Percentiles rank a stretch among this genome's conserved stretches.
These are phyloP conservation scores for Mrakia frigida DNA, from an alignment of 768 basidiomycete species.

Conservation along the genomic window DNA sequence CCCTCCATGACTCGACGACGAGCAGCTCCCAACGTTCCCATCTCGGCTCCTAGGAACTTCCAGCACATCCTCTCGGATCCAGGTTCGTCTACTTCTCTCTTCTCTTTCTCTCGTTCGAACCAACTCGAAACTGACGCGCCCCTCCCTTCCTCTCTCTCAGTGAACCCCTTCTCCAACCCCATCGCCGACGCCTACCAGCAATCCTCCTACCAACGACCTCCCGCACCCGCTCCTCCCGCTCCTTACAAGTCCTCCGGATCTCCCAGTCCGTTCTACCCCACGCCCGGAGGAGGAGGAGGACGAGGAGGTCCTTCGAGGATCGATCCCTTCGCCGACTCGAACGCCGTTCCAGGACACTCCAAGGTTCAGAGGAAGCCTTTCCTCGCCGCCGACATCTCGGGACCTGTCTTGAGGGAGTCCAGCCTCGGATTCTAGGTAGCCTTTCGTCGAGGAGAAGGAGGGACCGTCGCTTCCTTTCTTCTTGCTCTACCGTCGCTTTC, in stretches of 20 bases:
- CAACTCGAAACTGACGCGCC: neutral
- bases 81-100: neutral
- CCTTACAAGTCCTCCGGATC: neutral
- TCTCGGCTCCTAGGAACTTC: neutral
- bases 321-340: constrained; percentile 23
- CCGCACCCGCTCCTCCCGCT: neutral
- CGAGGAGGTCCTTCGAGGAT: neutral
- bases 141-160: neutral
- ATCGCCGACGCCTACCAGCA: constrained; percentile 3
- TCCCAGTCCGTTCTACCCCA: neutral
- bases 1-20: constrained; percentile 1
- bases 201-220: neutral
- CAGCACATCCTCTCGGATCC: constrained; percentile 19
- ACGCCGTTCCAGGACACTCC: constrained; percentile 10
- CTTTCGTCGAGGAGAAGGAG: neutral
- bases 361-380: constrained; percentile 20
- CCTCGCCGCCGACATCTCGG: constrained; percentile 18
- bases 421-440: constrained; percentile 12
- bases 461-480: neutral
- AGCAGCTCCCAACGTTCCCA: neutral
- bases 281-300: neutral
- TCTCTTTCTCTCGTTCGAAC: neutral
- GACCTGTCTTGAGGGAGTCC: constrained; percentile 24
- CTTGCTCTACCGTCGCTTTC: neutral
- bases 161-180: constrained; percentile 19